These are phyloP conservation scores for Septoria linicola DNA, from an alignment of 2,329 filamentous ascomycete genomes.

Conservation along the genomic window DNA sequence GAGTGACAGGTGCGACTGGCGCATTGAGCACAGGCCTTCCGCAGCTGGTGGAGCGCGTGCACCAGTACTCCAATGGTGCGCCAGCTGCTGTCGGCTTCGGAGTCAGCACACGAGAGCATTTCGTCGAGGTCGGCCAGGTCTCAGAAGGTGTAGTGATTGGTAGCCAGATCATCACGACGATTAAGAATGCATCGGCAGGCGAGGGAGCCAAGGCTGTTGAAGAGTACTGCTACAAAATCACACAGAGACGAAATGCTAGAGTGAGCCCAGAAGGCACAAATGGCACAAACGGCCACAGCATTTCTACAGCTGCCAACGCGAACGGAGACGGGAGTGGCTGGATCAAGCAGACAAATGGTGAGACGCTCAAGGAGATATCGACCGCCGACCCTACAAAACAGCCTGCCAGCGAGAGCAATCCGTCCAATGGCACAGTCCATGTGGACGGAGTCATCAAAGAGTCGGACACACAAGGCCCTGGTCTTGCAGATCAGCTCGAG, in stretches of 20 bases:
- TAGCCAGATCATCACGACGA: slow-evolving; percentile 84
- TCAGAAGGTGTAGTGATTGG: slow-evolving; percentile 96
- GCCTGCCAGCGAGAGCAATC: slow-evolving; percentile 34
- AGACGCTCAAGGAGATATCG: slow-evolving; percentile 37
- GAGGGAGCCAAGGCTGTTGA: slow-evolving; percentile 71
- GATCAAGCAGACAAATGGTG: slow-evolving; percentile 34
- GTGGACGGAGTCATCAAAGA: slow-evolving; percentile 68
- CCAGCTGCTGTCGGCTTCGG: slow-evolving; percentile 94
- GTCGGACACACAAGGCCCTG: slow-evolving; percentile 54
- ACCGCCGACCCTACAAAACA: slow-evolving; percentile 38
- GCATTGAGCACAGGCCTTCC: slow-evolving; percentile 79
- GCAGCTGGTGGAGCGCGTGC: slow-evolving; percentile 77
- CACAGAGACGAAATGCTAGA: slow-evolving; percentile 38
- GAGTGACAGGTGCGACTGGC: slow-evolving; percentile 87
- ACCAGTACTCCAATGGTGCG: slow-evolving; percentile 86
- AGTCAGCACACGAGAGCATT: slow-evolving; percentile 93
- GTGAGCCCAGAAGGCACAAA: slow-evolving; percentile 21
- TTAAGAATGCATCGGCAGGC: slow-evolving; percentile 67
- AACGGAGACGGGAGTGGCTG: slow-evolving; percentile 39
- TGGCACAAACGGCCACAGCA: slow-evolving; percentile 30
- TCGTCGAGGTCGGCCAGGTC: slow-evolving; percentile 75
- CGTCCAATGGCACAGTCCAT: slow-evolving; percentile 55
- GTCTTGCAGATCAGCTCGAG: slow-evolving; percentile 79
- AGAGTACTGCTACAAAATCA: slow-evolving; percentile 79
- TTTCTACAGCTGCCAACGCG: slow-evolving; percentile 37